Evolutionary conservation across 2,329 filamentous ascomycete species (phyloP).

Genomic region (Fonsecaea multimorphosa): DNA sequence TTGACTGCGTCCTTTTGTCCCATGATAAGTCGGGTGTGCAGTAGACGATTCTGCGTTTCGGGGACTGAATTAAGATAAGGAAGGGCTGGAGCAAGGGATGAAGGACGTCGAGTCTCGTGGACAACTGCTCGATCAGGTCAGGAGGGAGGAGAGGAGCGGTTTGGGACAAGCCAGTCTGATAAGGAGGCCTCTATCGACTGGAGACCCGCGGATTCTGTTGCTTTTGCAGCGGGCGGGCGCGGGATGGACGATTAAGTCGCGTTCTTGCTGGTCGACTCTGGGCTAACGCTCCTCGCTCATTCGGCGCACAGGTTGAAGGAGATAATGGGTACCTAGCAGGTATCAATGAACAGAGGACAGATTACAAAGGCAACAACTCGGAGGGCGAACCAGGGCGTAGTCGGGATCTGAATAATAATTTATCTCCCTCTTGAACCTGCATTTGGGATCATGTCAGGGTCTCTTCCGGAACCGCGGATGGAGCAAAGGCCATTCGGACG

Average conservation of each 20-base stretch:
- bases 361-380: background rate
- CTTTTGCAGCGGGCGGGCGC: conserved; percentile 6
- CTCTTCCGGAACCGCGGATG: conserved; percentile 16
- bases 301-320: background rate
- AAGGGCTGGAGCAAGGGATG: background rate
- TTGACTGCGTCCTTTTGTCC: conserved; percentile 16
- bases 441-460: background rate
- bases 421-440: conserved; percentile 7
- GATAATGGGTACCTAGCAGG: background rate
- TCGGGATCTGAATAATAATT: background rate
- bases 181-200: conserved; percentile 12
- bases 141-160: background rate
- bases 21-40: conserved; percentile 13
- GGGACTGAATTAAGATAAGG: background rate
- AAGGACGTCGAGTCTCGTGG: background rate
- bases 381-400: background rate
- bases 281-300: background rate
- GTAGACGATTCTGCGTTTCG: background rate
- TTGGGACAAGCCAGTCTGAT: background rate
- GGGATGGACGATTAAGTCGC: conserved; percentile 1
- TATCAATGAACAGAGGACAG: background rate
- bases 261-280: background rate
- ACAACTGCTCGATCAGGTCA: background rate
- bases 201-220: conserved; percentile 11
- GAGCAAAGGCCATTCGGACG: conserved; percentile 13